These are phyloP conservation scores for Colletotrichum magnum DNA, from an alignment of 2,329 filamentous ascomycete genomes.

Conservation along the genomic window DNA sequence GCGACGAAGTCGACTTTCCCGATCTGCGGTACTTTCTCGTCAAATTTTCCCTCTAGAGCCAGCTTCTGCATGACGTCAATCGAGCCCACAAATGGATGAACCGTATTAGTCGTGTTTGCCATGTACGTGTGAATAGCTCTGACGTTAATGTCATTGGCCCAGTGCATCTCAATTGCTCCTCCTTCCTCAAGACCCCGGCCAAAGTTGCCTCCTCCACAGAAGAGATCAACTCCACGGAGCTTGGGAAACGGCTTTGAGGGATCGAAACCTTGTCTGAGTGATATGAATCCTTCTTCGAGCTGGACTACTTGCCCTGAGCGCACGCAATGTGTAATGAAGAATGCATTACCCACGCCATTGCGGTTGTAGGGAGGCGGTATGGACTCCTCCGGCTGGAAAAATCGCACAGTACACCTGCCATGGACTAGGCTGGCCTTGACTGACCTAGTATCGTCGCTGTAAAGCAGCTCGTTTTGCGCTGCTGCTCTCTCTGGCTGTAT, in stretches of 20 bases:
- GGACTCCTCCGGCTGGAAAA: conserved; percentile 58
- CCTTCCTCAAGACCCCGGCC: conserved; percentile 83
- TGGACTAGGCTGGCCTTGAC: conserved; percentile 59
- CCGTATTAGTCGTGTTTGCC: conserved; percentile 68
- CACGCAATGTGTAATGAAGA: conserved; percentile 68
- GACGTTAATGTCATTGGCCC: conserved; percentile 76
- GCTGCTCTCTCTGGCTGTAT: conserved; percentile 53
- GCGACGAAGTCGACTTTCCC: conserved; percentile 78
- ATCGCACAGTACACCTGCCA: conserved; percentile 72
- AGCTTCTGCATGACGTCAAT: conserved; percentile 76
- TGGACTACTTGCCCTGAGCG: conserved; percentile 42
- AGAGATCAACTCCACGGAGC: conserved; percentile 78
- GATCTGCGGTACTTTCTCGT: conserved; percentile 65
- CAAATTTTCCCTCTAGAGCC: conserved; percentile 67
- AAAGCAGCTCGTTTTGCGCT: conserved; percentile 71
- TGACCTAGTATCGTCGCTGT: conserved; percentile 61
- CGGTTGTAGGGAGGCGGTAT: conserved; percentile 76
- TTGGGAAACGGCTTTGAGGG: conserved; percentile 52
- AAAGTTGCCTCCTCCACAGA: conserved; percentile 84
- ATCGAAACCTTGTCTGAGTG: conserved; percentile 70
- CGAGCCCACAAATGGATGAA: conserved; percentile 76
- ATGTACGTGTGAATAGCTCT: conserved; percentile 80
- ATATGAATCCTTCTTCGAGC: conserved; percentile 27
- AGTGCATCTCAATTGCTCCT: conserved; percentile 74
- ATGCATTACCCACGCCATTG: conserved; percentile 76